phyloP scores from a whole-genome alignment of 2,329 filamentous ascomycete species.

The Botryosphaeria agaves region DNA sequence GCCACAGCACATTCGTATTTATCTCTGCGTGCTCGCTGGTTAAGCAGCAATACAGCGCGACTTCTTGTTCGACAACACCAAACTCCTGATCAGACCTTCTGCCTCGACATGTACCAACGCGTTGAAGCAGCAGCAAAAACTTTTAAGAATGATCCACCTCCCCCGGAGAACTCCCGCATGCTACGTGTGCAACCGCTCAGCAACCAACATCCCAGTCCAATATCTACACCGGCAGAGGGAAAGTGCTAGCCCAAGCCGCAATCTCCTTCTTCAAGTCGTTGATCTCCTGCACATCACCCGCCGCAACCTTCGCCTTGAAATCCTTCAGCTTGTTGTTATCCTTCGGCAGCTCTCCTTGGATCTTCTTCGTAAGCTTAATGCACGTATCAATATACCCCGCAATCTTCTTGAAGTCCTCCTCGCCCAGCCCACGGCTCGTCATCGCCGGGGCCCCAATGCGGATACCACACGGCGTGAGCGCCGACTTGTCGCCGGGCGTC shows the following conservation, averaged over 20 bases:
- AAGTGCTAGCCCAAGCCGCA: slow-evolving; percentile 65
- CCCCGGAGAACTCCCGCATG: no score
- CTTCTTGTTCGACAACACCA: no score
- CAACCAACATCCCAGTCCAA: no score
- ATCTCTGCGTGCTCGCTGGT: no score
- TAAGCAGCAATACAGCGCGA: no score
- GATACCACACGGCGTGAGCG: slow-evolving; percentile 83
- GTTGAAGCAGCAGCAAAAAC: no score
- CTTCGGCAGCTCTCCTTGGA: slow-evolving; percentile 76
- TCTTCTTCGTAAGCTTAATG: slow-evolving; percentile 79
- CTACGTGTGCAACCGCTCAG: no score
- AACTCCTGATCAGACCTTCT: no score
- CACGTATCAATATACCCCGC: slow-evolving; percentile 74
- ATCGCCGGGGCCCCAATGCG: slow-evolving; percentile 95
- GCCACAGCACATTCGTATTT: no score
- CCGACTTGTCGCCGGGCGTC: slow-evolving; percentile 93
- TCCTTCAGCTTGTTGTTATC: slow-evolving; percentile 99
- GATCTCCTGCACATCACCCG: slow-evolving; percentile 66
- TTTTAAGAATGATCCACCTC: no score
- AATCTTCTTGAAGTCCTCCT: slow-evolving; percentile 82
- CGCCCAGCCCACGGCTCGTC: slow-evolving; percentile 87
- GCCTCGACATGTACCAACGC: no score
- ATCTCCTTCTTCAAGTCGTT: slow-evolving; percentile 80
- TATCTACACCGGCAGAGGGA: slow-evolving; percentile 71
- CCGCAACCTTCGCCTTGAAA: slow-evolving; percentile 84